Conservation (phyloP, 495 filamentous ascomycete genomes). For the Penicillium arizonense region DNA sequence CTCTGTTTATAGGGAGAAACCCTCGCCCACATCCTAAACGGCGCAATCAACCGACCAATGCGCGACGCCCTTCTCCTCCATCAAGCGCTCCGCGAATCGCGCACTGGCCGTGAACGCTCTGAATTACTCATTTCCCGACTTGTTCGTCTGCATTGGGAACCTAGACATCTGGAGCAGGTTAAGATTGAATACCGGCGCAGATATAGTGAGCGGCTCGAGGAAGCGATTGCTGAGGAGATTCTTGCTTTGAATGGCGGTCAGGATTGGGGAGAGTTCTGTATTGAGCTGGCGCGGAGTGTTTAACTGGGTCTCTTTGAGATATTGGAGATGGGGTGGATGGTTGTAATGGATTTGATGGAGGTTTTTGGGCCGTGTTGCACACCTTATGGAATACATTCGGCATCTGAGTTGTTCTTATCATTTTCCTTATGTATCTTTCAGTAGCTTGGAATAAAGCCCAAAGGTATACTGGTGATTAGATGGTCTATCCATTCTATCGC, state of each 20-base stretch:
- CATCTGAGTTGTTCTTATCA: neutral
- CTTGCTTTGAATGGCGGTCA: conserved; percentile 33
- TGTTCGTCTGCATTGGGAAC: conserved; percentile 84
- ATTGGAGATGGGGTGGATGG: neutral
- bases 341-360: neutral
- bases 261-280: conserved; percentile 59
- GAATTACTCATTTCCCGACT: conserved; percentile 80
- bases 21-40: conserved; percentile 93
- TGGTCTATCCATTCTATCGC: too few species aligned
- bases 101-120: conserved; percentile 65
- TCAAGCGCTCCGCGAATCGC: conserved; percentile 73
- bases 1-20: conserved; percentile 70
- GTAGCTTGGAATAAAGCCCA: too few species aligned
- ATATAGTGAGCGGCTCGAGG: conserved; percentile 68
- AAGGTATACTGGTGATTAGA: too few species aligned
- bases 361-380: too few species aligned
- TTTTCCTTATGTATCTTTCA: too few species aligned
- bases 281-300: conserved; percentile 50
- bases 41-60: conserved; percentile 90
- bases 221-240: conserved; percentile 53
- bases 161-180: conserved; percentile 66
- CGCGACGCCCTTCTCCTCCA: conserved; percentile 93
- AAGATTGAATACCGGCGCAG: conserved; percentile 69
- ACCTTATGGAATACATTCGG: too few species aligned
- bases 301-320: neutral